Evolutionary conservation across 495 filamentous ascomycete genomes (phyloP).

Genomic region (Podospora sp.): DNA sequence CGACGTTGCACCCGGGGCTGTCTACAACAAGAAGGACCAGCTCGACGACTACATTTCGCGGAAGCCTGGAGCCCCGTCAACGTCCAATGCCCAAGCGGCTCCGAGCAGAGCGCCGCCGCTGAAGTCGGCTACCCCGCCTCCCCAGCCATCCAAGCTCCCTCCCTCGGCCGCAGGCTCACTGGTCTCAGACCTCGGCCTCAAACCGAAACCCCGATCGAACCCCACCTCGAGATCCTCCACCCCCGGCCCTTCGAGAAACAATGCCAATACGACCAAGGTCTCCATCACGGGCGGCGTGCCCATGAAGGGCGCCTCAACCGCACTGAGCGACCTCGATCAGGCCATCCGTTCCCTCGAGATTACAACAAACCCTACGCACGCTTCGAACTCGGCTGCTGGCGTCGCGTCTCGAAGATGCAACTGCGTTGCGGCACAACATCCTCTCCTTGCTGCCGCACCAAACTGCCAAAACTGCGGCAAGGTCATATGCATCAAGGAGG

Average conservation of each 20-base stretch:
- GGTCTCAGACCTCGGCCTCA: conserved; percentile 74
- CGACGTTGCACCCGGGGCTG: conserved; percentile 38
- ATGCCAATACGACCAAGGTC: conserved; percentile 54
- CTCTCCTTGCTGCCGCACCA: conserved; percentile 80
- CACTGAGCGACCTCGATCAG: conserved; percentile 81
- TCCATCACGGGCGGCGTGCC: conserved; percentile 70
- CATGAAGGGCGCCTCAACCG: conserved; percentile 75
- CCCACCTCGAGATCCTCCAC: conserved; percentile 58
- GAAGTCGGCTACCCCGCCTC: conserved; percentile 39
- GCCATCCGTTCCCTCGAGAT: conserved; percentile 91
- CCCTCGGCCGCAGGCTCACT: conserved; percentile 74
- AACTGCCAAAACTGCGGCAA: conserved; percentile 95
- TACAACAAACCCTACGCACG: conserved; percentile 77
- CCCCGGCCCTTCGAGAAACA: conserved; percentile 45
- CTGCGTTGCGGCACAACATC: conserved; percentile 84
- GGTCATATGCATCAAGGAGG: conserved; percentile 94
- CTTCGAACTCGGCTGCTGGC: conserved; percentile 43
- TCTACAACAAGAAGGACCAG: conserved; percentile 48
- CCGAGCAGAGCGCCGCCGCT: conserved; percentile 44
- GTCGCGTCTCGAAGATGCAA: conserved; percentile 67
- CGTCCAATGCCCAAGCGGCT: conserved; percentile 34
- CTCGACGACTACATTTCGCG: conserved; percentile 44
- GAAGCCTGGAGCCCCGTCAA: conserved; percentile 38
- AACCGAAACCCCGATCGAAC: conserved; percentile 61
- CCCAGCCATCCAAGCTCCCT: conserved; percentile 52